Percentiles rank a stretch among this genome's conserved stretches.
Evolutionary conservation across 1,284 basidiomycete genomes (phyloP).

Genomic region (Malassezia restricta): DNA sequence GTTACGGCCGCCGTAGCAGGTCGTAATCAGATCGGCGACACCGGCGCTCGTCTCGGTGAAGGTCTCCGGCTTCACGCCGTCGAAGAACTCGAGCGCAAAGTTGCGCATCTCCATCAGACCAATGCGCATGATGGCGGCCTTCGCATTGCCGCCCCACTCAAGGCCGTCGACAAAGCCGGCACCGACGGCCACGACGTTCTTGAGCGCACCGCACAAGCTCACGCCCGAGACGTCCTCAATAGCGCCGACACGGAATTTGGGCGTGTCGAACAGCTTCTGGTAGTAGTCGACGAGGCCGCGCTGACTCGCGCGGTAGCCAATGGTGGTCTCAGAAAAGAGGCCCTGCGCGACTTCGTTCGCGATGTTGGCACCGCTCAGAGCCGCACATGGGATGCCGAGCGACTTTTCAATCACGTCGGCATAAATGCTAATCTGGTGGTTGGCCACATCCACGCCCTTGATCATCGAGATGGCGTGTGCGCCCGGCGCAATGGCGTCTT

Average conservation of each 20-base stretch:
- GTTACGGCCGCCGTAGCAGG: conserved; percentile 53
- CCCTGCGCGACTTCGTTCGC: conserved; percentile 53
- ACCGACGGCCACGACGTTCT: conserved; percentile 53
- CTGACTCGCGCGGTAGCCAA: conserved; percentile 50
- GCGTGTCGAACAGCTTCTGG: conserved; percentile 49
- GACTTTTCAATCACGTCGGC: conserved; percentile 52
- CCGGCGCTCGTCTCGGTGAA: conserved; percentile 52
- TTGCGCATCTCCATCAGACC: conserved; percentile 47
- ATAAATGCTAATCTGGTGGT: conserved; percentile 52
- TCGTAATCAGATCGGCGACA: conserved; percentile 54
- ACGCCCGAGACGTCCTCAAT: conserved; percentile 54
- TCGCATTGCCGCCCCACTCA: conserved; percentile 53
- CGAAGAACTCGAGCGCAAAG: conserved; percentile 52
- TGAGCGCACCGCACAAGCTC: conserved; percentile 53
- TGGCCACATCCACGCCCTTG: conserved; percentile 46
- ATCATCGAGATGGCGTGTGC: conserved; percentile 46
- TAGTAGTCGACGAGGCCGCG: conserved; percentile 29
- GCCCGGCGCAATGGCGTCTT: conserved; percentile 32
- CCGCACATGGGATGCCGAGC: conserved; percentile 50
- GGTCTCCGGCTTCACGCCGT: conserved; percentile 51
- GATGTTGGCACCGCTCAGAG: conserved; percentile 54
- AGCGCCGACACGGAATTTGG: conserved; percentile 51
- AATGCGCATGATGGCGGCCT: conserved; percentile 54
- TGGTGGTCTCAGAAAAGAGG: conserved; percentile 52
- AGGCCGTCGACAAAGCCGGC: conserved; percentile 54